Conservation (phyloP, 495 filamentous ascomycete genomes). For the Pyrenula aspistea region DNA sequence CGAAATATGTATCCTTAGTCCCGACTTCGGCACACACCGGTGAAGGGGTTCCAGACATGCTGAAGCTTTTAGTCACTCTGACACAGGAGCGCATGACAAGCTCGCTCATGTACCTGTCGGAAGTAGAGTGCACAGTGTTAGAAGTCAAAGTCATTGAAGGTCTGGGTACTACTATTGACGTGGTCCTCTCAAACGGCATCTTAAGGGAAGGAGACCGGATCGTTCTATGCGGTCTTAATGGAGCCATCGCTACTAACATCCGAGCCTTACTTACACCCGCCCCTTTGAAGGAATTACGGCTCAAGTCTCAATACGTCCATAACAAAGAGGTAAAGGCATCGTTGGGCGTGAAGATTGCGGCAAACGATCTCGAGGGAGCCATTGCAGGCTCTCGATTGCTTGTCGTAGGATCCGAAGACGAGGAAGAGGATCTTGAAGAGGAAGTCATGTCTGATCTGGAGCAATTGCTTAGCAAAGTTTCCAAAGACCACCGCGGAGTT, state of each 20-base stretch:
- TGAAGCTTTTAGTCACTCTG: conserved; percentile 83
- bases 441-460: conserved; percentile 95
- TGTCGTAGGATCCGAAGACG: conserved; percentile 87
- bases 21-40: conserved; percentile 96
- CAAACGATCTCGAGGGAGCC: conserved; percentile 88
- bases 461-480: conserved; percentile 77
- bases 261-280: conserved; percentile 93
- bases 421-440: conserved; percentile 91
- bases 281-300: conserved; percentile 82
- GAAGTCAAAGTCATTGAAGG: conserved; percentile 99
- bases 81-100: conserved; percentile 98
- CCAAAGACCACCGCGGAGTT: conserved; percentile 85
- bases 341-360: conserved; percentile 96
- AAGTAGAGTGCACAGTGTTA: conserved; percentile 94
- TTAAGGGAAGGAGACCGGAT: conserved; percentile 90
- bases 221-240: conserved; percentile 89
- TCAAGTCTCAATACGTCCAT: conserved; percentile 92
- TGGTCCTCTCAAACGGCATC: conserved; percentile 92
- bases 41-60: conserved; percentile 97
- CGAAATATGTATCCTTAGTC: conserved; percentile 82
- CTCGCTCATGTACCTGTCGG: conserved; percentile 93
- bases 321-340: conserved; percentile 99
- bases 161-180: conserved; percentile 97
- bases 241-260: conserved; percentile 88
- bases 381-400: conserved; percentile 94